phyloP scores from a whole-genome alignment of 1,139 yeast species.

The Geotrichum fermentans region DNA sequence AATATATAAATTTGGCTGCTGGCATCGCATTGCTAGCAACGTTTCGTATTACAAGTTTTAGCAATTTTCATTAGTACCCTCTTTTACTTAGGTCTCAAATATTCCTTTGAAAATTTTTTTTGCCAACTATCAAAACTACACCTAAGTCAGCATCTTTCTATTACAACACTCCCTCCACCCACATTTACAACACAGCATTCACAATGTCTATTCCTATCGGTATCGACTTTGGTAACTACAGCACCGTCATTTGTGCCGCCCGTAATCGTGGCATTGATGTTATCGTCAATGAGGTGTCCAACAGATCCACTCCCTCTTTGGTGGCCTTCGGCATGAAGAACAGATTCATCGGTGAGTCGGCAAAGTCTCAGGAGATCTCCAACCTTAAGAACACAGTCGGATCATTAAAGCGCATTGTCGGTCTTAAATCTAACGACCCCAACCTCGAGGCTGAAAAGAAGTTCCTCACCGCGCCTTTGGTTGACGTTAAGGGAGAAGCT shows the following conservation, averaged over 20 bases:
- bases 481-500: slow-evolving; percentile 65
- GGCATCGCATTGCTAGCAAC: no score
- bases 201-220: slow-evolving; percentile 89
- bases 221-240: slow-evolving; percentile 94
- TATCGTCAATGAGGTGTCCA: slow-evolving; percentile 96
- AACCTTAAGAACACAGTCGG: slow-evolving; percentile 95
- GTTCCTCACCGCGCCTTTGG: slow-evolving; percentile 64
- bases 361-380: slow-evolving; percentile 93
- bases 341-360: slow-evolving; percentile 92
- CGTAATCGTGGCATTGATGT: slow-evolving; percentile 98
- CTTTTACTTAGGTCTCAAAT: slow-evolving; percentile 12
- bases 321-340: slow-evolving; percentile 88
- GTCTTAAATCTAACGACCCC: slow-evolving; percentile 70
- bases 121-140: no score
- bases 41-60: no score
- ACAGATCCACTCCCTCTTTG: slow-evolving; percentile 91
- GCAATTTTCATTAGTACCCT: background rate
- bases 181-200: background rate
- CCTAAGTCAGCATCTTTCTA: no score
- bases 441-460: slow-evolving; percentile 71
- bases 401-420: slow-evolving; percentile 86
- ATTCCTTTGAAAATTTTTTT: slow-evolving; percentile 10
- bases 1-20: no score
- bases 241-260: slow-evolving; percentile 87
- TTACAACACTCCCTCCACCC: no score